A percentile compares a stretch with the other conserved stretches of the same genome.
Conservation (phyloP, 345 rosid species). For the Raphanus sativus region DNA sequence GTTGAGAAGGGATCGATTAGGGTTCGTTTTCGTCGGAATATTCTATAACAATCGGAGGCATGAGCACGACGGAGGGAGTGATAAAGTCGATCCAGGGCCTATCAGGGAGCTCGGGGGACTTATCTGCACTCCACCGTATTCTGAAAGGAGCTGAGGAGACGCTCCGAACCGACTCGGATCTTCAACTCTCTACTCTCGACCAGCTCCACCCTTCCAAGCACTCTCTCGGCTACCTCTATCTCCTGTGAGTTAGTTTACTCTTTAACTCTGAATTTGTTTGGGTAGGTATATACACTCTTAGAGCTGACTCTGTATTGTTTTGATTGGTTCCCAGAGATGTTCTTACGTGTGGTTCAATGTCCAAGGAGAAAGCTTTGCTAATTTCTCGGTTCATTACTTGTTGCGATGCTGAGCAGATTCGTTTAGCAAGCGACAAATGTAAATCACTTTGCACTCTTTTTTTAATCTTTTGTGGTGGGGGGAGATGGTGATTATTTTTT, state of each 20-base stretch:
- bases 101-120: conserved; percentile 50
- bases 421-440: conserved; percentile 77
- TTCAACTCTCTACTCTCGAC: conserved; percentile 52
- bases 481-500: conserved; percentile 8
- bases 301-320: not conserved
- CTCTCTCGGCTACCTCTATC: conserved; percentile 73
- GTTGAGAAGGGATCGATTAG: conserved; percentile 37
- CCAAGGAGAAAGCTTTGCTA: conserved; percentile 52
- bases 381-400: conserved; percentile 62
- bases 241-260: conserved; percentile 48
- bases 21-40: conserved; percentile 1
- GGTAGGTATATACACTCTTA: not conserved
- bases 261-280: not conserved
- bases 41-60: conserved; percentile 17
- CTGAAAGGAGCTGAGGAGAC: conserved; percentile 54
- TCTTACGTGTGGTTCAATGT: conserved; percentile 45
- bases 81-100: conserved; percentile 67
- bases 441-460: not conserved
- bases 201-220: conserved; percentile 66
- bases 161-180: conserved; percentile 49
- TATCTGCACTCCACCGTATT: conserved; percentile 48
- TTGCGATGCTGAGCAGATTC: conserved; percentile 71
- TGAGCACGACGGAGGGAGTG: conserved; percentile 50
- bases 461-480: conserved; percentile 3
- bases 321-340: conserved; percentile 51